These are phyloP conservation scores for Mycena venus DNA, from an alignment of 768 basidiomycete genomes.

Conservation along the genomic window DNA sequence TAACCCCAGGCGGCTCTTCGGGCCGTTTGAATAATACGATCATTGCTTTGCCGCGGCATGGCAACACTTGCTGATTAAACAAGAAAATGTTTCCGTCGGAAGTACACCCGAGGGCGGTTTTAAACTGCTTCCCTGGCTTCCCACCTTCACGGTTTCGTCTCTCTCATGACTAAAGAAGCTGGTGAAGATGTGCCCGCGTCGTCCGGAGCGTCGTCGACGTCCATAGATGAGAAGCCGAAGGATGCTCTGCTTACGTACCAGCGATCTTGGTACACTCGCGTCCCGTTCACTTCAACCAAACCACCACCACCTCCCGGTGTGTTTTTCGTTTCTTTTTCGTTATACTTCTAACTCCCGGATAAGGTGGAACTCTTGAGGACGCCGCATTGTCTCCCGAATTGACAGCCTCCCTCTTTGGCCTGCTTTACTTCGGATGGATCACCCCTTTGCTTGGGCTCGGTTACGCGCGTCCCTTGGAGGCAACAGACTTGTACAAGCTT, in stretches of 20 bases:
- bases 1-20: too few species aligned
- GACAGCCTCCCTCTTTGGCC: slow-evolving; percentile 68
- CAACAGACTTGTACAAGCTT: slow-evolving; percentile 85
- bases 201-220: slow-evolving; percentile 23
- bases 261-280: slow-evolving; percentile 42
- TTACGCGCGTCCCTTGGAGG: slow-evolving; percentile 85
- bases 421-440: slow-evolving; percentile 83
- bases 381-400: slow-evolving; percentile 75
- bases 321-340: too few species aligned
- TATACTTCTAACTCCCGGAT: too few species aligned
- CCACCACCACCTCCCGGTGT: slow-evolving; percentile 60
- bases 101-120: background rate
- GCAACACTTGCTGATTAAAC: slow-evolving; percentile 1
- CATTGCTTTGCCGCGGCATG: slow-evolving; percentile 13
- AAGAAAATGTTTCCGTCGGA: background rate
- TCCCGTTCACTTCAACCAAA: slow-evolving; percentile 56
- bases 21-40: too few species aligned
- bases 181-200: slow-evolving; percentile 12
- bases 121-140: background rate
- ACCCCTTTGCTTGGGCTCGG: slow-evolving; percentile 84
- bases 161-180: slow-evolving; percentile 29
- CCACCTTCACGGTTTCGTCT: background rate
- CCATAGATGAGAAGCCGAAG: slow-evolving; percentile 29
- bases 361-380: slow-evolving; percentile 70
- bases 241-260: background rate